Conservation (phyloP, 176 grass and related monocot species). For the Aegilops speltoides region DNA sequence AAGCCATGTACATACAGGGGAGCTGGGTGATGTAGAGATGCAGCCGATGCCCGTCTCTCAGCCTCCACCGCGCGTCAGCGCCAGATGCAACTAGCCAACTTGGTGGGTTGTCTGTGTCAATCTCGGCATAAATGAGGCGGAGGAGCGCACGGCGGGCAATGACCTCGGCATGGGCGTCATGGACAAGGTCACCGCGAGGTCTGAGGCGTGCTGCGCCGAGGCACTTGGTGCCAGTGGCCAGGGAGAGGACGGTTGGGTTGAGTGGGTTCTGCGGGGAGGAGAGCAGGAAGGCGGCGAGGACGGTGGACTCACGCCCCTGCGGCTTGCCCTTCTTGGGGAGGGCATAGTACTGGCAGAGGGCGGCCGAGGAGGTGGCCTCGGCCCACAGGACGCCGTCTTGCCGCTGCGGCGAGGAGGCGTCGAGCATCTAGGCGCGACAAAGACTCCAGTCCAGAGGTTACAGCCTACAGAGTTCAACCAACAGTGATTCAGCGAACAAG, state of each 20-base stretch:
- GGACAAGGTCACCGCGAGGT: conserved; percentile 53
- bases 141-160: conserved; percentile 78
- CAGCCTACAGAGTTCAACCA: not conserved
- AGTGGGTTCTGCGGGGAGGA: conserved; percentile 29
- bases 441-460: not conserved
- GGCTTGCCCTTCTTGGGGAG: conserved; percentile 93
- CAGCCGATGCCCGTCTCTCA: conserved; percentile 55
- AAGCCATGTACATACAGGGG: conserved; percentile 43
- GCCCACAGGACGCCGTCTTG: conserved; percentile 32
- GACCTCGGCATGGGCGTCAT: conserved; percentile 86
- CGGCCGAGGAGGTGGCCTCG: conserved; percentile 30
- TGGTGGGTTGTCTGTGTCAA: not conserved
- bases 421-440: not conserved
- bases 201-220: conserved; percentile 61
- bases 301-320: conserved; percentile 78
- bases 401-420: conserved; percentile 15
- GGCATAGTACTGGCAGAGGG: conserved; percentile 48
- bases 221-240: conserved; percentile 91
- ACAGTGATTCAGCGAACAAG: not conserved
- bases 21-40: conserved; percentile 76
- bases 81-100: conserved; percentile 40
- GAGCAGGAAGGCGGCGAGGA: conserved; percentile 78
- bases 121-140: conserved; percentile 60
- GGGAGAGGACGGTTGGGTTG: conserved; percentile 36
- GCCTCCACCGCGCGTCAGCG: conserved; percentile 34